phyloP scores from a whole-genome alignment of 116 monocot genomes.

The Trichopus zeylanicus region DNA sequence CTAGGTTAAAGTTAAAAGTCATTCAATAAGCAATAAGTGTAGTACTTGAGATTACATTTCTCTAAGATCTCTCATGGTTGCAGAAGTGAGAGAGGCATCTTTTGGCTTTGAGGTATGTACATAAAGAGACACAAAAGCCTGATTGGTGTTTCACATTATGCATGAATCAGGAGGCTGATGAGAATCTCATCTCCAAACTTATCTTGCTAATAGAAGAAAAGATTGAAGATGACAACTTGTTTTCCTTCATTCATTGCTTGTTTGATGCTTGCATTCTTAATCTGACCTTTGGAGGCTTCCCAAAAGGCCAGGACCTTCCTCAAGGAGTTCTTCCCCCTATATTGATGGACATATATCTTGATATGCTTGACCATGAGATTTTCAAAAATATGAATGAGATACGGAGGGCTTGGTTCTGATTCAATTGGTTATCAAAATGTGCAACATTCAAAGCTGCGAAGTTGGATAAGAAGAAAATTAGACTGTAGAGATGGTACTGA shows the following conservation, averaged over 20 bases:
- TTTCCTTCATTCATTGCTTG: constrained; percentile 45
- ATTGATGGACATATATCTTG: constrained; percentile 89
- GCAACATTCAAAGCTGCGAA: constrained; percentile 43
- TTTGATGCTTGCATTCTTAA: constrained; percentile 70
- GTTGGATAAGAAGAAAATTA: constrained; percentile 69
- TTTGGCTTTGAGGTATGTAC: constrained; percentile 57
- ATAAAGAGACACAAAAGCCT: constrained; percentile 27
- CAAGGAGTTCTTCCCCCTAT: constrained; percentile 88
- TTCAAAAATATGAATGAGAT: constrained; percentile 61
- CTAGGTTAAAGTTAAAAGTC: constrained; percentile 56
- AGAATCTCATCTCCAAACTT: constrained; percentile 41
- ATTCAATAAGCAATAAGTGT: constrained; percentile 73
- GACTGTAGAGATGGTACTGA: constrained; percentile 16
- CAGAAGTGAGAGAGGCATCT: constrained; percentile 63
- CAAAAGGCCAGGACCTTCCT: constrained; percentile 89
- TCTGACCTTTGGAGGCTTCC: constrained; percentile 74
- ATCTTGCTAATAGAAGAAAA: constrained; percentile 58
- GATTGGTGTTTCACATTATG: constrained; percentile 78
- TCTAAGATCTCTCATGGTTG: constrained; percentile 93
- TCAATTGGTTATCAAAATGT: constrained; percentile 6
- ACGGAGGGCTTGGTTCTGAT: constrained; percentile 50
- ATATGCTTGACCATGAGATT: constrained; percentile 58
- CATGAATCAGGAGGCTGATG: constrained; percentile 45
- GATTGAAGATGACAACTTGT: constrained; percentile 43
- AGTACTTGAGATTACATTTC: constrained; percentile 71